Percentiles rank a stretch among this genome's conserved stretches.
phyloP scores from a whole-genome alignment of 1,284 basidiomycete genomes.

The Ceratobasidium sp. region DNA sequence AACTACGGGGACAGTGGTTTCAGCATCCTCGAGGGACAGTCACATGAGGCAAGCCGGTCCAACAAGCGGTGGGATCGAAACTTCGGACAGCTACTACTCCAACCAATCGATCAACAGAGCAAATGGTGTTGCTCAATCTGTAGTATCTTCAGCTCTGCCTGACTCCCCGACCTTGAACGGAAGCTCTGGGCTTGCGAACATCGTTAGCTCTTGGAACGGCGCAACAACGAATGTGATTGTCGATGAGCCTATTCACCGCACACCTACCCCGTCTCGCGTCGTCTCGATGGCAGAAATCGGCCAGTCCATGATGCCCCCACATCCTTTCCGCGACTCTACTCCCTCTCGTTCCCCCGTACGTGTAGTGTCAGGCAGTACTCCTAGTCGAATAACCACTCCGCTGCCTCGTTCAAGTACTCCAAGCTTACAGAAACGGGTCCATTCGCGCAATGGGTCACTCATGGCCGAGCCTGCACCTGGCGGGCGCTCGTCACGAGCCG shows the following conservation, averaged over 20 bases:
- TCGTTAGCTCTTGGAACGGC: constrained; percentile 34
- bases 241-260: constrained; percentile 29
- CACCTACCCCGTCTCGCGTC: constrained; percentile 29
- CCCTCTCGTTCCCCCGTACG: constrained; percentile 33
- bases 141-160: constrained; percentile 64
- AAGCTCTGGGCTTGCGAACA: constrained; percentile 41
- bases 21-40: neutral
- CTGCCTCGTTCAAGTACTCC: constrained; percentile 38
- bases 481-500: neutral
- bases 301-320: constrained; percentile 39
- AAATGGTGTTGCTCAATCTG: constrained; percentile 52
- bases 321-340: constrained; percentile 21
- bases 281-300: constrained; percentile 26
- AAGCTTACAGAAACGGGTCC: constrained; percentile 22
- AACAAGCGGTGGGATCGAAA: constrained; percentile 6
- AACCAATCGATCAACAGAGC: neutral
- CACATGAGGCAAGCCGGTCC: constrained; percentile 11
- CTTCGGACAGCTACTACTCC: constrained; percentile 11
- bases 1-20: neutral
- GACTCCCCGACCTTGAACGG: constrained; percentile 63
- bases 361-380: neutral
- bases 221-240: constrained; percentile 33
- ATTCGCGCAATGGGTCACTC: constrained; percentile 42
- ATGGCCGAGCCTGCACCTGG: constrained; percentile 18
- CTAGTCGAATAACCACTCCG: constrained; percentile 39